Conservation (phyloP, 2,329 filamentous ascomycete species). For the Dendryphion nanum region DNA sequence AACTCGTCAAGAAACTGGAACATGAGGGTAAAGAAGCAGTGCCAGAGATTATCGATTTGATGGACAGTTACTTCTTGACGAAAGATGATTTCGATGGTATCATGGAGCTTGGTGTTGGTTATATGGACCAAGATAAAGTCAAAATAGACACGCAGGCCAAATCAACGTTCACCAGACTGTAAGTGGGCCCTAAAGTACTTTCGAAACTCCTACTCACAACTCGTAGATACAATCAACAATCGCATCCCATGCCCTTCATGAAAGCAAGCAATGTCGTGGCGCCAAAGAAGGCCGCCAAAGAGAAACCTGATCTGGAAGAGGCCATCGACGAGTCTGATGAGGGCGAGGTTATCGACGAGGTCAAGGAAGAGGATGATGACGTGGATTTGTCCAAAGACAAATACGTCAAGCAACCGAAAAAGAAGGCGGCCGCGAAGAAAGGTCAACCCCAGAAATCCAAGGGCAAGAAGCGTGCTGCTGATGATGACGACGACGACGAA, state of each 20-base stretch:
- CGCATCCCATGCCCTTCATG: constrained; percentile 93
- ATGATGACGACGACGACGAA: constrained; percentile 31
- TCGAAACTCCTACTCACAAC: constrained; percentile 12
- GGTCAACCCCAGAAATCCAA: constrained; percentile 46
- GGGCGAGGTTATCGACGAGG: constrained; percentile 47
- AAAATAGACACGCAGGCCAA: constrained; percentile 85
- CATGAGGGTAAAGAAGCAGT: constrained; percentile 79
- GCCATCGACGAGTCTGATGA: constrained; percentile 89
- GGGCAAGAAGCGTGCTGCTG: constrained; percentile 40
- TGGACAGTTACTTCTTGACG: constrained; percentile 96
- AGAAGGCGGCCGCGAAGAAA: constrained; percentile 53
- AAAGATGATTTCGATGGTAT: constrained; percentile 94
- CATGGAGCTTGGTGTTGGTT: constrained; percentile 84
- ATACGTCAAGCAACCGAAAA: constrained; percentile 90
- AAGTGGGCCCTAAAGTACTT: constrained; percentile 45
- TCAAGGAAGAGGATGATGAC: constrained; percentile 67
- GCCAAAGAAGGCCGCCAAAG: constrained; percentile 68
- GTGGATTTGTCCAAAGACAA: constrained; percentile 91
- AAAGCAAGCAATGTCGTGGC: constrained; percentile 77
- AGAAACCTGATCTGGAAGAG: constrained; percentile 91
- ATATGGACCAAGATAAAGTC: constrained; percentile 72
- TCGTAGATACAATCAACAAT: constrained; percentile 75
- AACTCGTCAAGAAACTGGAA: constrained; percentile 72
- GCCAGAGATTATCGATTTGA: constrained; percentile 81
- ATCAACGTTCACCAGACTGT: constrained; percentile 83